These are phyloP conservation scores for Nakazawaea ishiwadae DNA, from an alignment of 805 yeast genomes.

Conservation along the genomic window DNA sequence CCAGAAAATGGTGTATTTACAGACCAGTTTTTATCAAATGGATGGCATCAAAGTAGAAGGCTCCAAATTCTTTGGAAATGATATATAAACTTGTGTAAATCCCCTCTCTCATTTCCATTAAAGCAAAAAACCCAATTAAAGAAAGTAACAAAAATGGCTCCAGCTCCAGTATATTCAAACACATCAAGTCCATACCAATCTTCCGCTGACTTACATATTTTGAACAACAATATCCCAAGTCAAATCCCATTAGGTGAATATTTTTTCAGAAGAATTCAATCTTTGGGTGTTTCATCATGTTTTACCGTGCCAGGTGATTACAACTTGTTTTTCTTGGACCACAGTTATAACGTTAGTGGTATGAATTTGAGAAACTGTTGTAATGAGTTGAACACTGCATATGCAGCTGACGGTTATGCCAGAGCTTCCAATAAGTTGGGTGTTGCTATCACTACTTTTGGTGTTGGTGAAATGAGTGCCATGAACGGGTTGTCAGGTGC, in stretches of 20 bases:
- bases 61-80: background rate
- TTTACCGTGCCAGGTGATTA: constrained; percentile 84
- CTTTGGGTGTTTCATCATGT: constrained; percentile 51
- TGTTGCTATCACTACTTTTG: constrained; percentile 68
- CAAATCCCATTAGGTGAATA: constrained; percentile 58
- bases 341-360: constrained; percentile 46
- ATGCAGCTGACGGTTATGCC: constrained; percentile 88
- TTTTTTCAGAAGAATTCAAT: constrained; percentile 52
- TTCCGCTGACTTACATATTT: background rate
- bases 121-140: too few species aligned
- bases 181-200: constrained; percentile 1
- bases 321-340: constrained; percentile 63
- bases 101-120: background rate
- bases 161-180: constrained; percentile 7
- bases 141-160: constrained; percentile 3
- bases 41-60: too few species aligned
- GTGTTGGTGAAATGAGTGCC: constrained; percentile 88
- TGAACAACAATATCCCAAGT: background rate
- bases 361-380: constrained; percentile 78
- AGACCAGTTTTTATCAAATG: too few species aligned
- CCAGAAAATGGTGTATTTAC: too few species aligned
- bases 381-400: constrained; percentile 86
- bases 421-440: constrained; percentile 61
- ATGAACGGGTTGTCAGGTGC: constrained; percentile 81
- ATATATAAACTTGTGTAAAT: background rate